These are phyloP conservation scores for Neopestalotiopsis sp. DNA, from an alignment of 2,329 filamentous ascomycete species.

Conservation along the genomic window DNA sequence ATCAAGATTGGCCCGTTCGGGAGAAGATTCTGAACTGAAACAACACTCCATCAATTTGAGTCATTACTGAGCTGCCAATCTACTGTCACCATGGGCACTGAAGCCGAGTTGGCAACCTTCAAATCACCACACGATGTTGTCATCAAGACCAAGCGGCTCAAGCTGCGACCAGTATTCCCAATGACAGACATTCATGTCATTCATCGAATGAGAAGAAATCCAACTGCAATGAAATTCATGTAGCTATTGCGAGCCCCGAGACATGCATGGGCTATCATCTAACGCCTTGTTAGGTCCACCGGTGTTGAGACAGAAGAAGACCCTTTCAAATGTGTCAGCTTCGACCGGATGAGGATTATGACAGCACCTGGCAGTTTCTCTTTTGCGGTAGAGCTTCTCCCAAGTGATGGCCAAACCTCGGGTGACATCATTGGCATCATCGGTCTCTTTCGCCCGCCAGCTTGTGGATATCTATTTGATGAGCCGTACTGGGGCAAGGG, in stretches of 20 bases:
- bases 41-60: not conserved
- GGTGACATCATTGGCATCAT: not conserved
- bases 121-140: slow-evolving; percentile 12
- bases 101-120: slow-evolving; percentile 9
- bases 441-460: not conserved
- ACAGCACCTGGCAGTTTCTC: slow-evolving; percentile 7
- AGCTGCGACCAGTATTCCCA: slow-evolving; percentile 2
- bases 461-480: slow-evolving; percentile 11
- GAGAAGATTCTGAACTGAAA: not conserved
- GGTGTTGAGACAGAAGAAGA: slow-evolving; percentile 9
- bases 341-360: slow-evolving; percentile 8
- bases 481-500: slow-evolving; percentile 16
- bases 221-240: slow-evolving; percentile 9
- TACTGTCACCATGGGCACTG: slow-evolving; percentile 1
- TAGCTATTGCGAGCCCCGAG: not conserved
- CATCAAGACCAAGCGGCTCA: slow-evolving; percentile 4
- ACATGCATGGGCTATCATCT: not conserved
- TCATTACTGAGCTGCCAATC: not conserved
- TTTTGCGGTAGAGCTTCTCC: slow-evolving; percentile 13
- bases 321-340: slow-evolving; percentile 12
- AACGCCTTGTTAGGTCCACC: not conserved
- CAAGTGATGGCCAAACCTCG: not conserved
- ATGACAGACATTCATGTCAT: slow-evolving; percentile 13
- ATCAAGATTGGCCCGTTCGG: not conserved
- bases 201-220: slow-evolving; percentile 6